Conservation (phyloP, 2,329 filamentous ascomycete genomes). For the Rutstroemia sp. region DNA sequence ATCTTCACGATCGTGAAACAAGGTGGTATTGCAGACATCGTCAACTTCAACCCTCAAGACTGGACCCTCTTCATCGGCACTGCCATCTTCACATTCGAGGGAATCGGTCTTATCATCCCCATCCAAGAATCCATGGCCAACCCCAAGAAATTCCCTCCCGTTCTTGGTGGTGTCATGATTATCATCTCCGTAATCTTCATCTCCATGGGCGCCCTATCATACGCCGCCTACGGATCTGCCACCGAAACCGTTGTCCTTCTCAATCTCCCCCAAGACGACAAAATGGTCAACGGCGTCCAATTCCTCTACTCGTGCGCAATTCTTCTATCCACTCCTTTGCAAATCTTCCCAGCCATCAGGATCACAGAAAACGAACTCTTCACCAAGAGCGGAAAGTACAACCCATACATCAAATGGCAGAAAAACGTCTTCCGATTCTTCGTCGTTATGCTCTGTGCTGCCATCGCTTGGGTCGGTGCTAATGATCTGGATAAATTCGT, state of each 20-base stretch:
- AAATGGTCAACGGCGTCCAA: constrained; percentile 90
- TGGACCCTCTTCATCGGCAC: constrained; percentile 99
- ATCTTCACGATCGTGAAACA: constrained; percentile 70
- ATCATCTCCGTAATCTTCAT: constrained; percentile 89
- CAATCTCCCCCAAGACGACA: constrained; percentile 92
- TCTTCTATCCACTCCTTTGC: constrained; percentile 84
- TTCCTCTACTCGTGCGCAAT: constrained; percentile 98
- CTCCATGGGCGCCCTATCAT: constrained; percentile 85
- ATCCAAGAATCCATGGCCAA: constrained; percentile 97
- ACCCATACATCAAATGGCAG: constrained; percentile 98
- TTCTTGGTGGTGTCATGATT: constrained; percentile 87
- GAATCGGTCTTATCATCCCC: constrained; percentile 93
- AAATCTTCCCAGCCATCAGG: constrained; percentile 95
- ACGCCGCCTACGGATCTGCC: constrained; percentile 89
- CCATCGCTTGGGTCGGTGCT: constrained; percentile 86
- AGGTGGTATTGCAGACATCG: constrained; percentile 73
- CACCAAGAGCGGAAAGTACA: constrained; percentile 91
- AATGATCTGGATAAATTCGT: constrained; percentile 97
- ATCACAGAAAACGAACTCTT: constrained; percentile 95
- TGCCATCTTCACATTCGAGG: constrained; percentile 97
- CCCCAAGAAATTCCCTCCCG: constrained; percentile 81
- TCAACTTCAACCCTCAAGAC: constrained; percentile 79
- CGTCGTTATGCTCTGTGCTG: constrained; percentile 77
- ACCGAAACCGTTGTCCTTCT: constrained; percentile 95
- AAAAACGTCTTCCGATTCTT: constrained; percentile 97